Evolutionary conservation across 2,329 filamentous ascomycete species (phyloP).

Genomic region (Periglandula ipomoeae): DNA sequence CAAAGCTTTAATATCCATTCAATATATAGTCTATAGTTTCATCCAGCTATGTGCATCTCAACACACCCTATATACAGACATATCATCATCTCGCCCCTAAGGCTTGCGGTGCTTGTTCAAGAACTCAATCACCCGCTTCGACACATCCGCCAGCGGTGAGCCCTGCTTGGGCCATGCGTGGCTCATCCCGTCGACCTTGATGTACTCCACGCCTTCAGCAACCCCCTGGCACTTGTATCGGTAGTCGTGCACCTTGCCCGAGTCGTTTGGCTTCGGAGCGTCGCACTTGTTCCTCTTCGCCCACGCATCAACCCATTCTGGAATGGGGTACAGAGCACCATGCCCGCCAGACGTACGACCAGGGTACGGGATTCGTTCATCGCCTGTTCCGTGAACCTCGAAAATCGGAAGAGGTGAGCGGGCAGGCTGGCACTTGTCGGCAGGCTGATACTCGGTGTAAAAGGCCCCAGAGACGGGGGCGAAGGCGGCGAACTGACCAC

Average conservation of each 20-base stretch:
- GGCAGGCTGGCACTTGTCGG: slow-evolving; percentile 23
- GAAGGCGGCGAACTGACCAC: slow-evolving; percentile 30
- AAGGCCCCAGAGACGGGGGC: slow-evolving; percentile 32
- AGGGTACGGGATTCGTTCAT: slow-evolving; percentile 34
- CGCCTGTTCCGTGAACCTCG: slow-evolving; percentile 40
- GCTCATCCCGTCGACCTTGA: slow-evolving; percentile 11
- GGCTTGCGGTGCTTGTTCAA: slow-evolving; percentile 7
- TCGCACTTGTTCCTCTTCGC: slow-evolving; percentile 16
- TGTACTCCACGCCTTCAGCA: slow-evolving; percentile 11
- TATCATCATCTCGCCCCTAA: no score
- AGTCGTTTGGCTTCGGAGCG: background rate
- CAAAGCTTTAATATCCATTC: no score
- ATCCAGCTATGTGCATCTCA: no score
- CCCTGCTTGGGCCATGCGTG: slow-evolving; percentile 11
- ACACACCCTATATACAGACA: no score
- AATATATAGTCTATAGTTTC: no score
- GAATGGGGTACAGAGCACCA: slow-evolving; percentile 34
- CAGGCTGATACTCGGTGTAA: slow-evolving; percentile 25
- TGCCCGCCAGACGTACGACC: slow-evolving; percentile 29
- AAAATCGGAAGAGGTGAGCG: slow-evolving; percentile 36
- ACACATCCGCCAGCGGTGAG: slow-evolving; percentile 5
- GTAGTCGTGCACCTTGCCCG: slow-evolving; percentile 9
- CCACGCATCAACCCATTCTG: slow-evolving; percentile 30
- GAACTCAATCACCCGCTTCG: slow-evolving; percentile 7
- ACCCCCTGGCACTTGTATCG: slow-evolving; percentile 11